Base-by-base conservation (phyloP, 2,329 filamentous ascomycete species). In the Camillea tinctor region DNA sequence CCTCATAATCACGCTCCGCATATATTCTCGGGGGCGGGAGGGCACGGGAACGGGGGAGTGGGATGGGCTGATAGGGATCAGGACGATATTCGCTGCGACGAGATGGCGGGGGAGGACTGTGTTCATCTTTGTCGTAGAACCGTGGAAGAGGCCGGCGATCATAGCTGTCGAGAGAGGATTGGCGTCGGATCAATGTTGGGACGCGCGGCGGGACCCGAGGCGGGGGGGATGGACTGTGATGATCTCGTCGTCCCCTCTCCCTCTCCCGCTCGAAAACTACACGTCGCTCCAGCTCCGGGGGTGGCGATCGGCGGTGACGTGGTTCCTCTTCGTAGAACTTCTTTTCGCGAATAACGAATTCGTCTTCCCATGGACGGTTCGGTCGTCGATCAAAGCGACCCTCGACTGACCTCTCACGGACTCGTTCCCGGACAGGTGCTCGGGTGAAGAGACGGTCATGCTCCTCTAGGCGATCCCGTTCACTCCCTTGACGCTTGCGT, bases 111-210 rank as follows among this genome's bases (percentile, higher is more conserved):
- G 82, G 81, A n/a, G 82, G 79, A 36, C 79, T 76, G 66, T 81
- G 81, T 63, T 85, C 81, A 50, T 85, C 83, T 48, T 74, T 69
- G 44, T 88, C 81, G 57, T 80, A 80, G 66, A 81, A 79, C 54
- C 73, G 72, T 8, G 76, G 76, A 2, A 76, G 71, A 1, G 91
- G 89, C 24, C 87, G 87, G 54, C 93, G 88, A 75, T 97, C 93
- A 72, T 92, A 97, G 0, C 91, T 96, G 74, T 97, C 93, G 48
- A 97, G 81, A 56, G 92, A 96, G 15, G 92, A 96, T 74, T 96
- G 93, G 50, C 93, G 86, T 60, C 93, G 86, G 55, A 95, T 71
- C 64, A 93, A 82, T 26, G 81, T 81, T 2, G 66, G 70, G 1
- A 92, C 93, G 52, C 90, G 83, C 36, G 83, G 81, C 57, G 80